These are phyloP conservation scores for Metschnikowia sp. DNA, from an alignment of 805 yeast genomes.

Conservation along the genomic window DNA sequence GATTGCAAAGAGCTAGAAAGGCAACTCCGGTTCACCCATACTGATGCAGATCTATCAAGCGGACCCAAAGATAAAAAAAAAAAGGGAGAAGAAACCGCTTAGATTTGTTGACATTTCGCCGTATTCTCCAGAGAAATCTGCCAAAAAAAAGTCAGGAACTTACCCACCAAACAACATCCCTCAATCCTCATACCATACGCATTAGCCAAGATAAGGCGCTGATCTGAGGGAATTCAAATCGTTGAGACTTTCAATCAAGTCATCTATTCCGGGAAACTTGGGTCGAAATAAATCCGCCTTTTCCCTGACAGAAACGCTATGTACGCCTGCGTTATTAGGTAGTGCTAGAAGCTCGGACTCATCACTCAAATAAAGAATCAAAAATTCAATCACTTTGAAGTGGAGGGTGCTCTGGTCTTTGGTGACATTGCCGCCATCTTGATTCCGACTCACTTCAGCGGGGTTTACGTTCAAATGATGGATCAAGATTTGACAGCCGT, in stretches of 20 bases:
- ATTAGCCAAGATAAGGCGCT: neutral
- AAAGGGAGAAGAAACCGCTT: too few relatives aligned
- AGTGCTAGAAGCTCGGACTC: constrained; percentile 37
- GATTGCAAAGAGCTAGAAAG: too few relatives aligned
- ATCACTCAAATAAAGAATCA: constrained; percentile 65
- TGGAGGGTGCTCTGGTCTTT: constrained; percentile 33
- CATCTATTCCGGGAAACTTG: constrained; percentile 40
- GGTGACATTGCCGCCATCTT: neutral
- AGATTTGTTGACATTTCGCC: too few relatives aligned
- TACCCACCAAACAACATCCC: too few relatives aligned
- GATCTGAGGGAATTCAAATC: constrained; percentile 20
- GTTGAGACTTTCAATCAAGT: constrained; percentile 33
- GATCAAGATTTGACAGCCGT: constrained; percentile 56
- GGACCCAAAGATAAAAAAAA: too few relatives aligned
- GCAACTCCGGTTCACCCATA: too few relatives aligned
- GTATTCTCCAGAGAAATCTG: too few relatives aligned
- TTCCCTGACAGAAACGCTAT: constrained; percentile 19
- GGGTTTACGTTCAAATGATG: constrained; percentile 23
- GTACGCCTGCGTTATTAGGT: constrained; percentile 6
- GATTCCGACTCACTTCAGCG: neutral
- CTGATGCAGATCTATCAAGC: too few relatives aligned
- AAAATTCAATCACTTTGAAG: constrained; percentile 63
- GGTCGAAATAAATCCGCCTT: constrained; percentile 35
- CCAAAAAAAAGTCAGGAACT: too few relatives aligned
- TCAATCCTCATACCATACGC: too few relatives aligned